Conservation (phyloP, 768 basidiomycete species). For the Exidia glandulosa region DNA sequence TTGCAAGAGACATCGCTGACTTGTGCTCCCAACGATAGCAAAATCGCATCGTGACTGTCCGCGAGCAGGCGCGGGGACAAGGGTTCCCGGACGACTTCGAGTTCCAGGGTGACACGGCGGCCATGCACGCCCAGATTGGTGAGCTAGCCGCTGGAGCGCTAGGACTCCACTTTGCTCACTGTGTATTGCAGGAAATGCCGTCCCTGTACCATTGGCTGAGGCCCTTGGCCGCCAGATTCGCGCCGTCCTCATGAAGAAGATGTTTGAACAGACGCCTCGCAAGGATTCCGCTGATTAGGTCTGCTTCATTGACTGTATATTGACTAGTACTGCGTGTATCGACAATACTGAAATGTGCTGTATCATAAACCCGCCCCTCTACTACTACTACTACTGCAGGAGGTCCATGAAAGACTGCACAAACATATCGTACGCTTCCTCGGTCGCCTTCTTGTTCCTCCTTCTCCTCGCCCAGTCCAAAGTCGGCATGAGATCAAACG, state of each 20-base stretch:
- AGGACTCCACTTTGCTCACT: background rate
- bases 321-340: too few species aligned
- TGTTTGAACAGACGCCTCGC: too few species aligned
- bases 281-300: too few species aligned
- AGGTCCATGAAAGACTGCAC: too few species aligned
- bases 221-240: conserved; percentile 3
- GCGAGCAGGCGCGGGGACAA: conserved; percentile 71
- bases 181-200: background rate
- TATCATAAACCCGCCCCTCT: too few species aligned
- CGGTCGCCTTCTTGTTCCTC: conserved; percentile 6
- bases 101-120: conserved; percentile 23
- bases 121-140: background rate
- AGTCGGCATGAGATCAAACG: conserved; percentile 7
- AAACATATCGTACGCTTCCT: conserved; percentile 9
- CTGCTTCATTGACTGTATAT: too few species aligned
- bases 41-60: conserved; percentile 57
- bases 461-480: background rate
- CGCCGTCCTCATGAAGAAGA: background rate
- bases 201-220: background rate
- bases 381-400: too few species aligned
- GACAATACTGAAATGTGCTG: too few species aligned
- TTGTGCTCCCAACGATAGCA: background rate
- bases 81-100: conserved; percentile 70
- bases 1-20: background rate
- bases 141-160: background rate